A percentile compares a stretch with the other conserved stretches of the same genome.
phyloP scores from a whole-genome alignment of 2,329 filamentous ascomycete genomes.

The Metarhizium sp. region DNA sequence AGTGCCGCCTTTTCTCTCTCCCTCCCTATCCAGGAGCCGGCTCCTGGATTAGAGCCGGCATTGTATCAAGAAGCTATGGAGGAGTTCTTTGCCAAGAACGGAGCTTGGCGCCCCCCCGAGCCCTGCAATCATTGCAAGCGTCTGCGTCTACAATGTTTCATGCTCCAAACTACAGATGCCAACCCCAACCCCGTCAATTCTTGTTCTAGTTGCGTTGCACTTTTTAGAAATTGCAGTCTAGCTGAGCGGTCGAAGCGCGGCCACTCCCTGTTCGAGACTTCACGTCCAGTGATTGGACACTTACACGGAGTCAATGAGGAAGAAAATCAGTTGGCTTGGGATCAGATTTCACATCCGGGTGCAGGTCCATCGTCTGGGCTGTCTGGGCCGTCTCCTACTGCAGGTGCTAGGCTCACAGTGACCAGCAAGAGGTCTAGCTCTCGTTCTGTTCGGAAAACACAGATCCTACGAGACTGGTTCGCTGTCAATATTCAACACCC shows the following conservation, averaged over 20 bases:
- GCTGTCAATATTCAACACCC: slow-evolving; percentile 33
- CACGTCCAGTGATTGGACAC: slow-evolving; percentile 35
- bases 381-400: background rate
- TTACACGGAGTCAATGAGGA: slow-evolving; percentile 38
- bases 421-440: slow-evolving; percentile 24
- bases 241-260: slow-evolving; percentile 33
- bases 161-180: slow-evolving; percentile 33
- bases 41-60: background rate
- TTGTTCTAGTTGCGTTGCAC: slow-evolving; percentile 40
- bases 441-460: slow-evolving; percentile 34
- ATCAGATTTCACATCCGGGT: background rate
- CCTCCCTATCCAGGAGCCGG: background rate
- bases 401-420: slow-evolving; percentile 4
- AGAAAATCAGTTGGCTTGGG: slow-evolving; percentile 6
- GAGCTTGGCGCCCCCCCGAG: slow-evolving; percentile 29
- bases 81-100: slow-evolving; percentile 29
- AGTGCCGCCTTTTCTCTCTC: background rate
- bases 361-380: slow-evolving; percentile 1
- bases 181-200: slow-evolving; percentile 39
- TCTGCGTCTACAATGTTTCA: slow-evolving; percentile 36
- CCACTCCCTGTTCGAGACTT: slow-evolving; percentile 35
- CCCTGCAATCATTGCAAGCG: slow-evolving; percentile 35
- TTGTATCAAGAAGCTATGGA: slow-evolving; percentile 18
- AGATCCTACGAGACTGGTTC: slow-evolving; percentile 36
- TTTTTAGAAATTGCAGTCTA: slow-evolving; percentile 40